phyloP scores from a whole-genome alignment of 2,329 filamentous ascomycete species.

The Geosmithia morbida region DNA sequence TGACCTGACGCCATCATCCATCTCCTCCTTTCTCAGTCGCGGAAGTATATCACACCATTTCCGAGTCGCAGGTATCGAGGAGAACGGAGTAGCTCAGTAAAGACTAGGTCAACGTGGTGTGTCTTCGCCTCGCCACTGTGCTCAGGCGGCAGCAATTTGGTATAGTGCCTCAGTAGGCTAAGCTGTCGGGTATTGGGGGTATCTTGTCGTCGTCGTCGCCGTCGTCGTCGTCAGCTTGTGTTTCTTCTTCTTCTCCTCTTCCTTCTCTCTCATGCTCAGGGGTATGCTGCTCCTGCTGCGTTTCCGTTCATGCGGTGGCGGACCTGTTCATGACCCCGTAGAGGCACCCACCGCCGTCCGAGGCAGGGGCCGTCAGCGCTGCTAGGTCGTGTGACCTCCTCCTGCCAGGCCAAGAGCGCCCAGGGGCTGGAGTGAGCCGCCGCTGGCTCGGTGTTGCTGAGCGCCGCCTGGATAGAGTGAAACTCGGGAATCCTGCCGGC shows the following conservation, averaged over 20 bases:
- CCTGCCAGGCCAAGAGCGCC: slow-evolving; percentile 34
- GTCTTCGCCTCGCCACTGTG: no score
- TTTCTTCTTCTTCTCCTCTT: background rate
- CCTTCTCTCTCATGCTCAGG: background rate
- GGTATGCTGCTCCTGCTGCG: background rate
- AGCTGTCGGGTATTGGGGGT: background rate
- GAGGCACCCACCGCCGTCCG: slow-evolving; percentile 20
- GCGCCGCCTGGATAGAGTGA: slow-evolving; percentile 18
- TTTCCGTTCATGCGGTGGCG: background rate
- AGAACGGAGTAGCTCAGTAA: no score
- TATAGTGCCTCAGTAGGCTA: no score
- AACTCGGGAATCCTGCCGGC: slow-evolving; percentile 18
- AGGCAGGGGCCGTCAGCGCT: slow-evolving; percentile 17
- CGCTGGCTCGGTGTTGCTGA: slow-evolving; percentile 20
- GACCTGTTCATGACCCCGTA: slow-evolving; percentile 1
- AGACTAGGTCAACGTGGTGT: no score
- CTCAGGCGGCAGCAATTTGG: no score
- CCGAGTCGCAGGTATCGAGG: no score
- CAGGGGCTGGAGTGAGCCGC: slow-evolving; percentile 13
- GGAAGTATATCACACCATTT: no score
- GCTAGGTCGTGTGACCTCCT: slow-evolving; percentile 15
- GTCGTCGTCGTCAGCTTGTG: background rate
- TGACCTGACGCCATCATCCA: no score
- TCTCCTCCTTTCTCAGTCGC: no score
- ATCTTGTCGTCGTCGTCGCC: background rate